These are phyloP conservation scores for Cystobasidium sp. DNA, from an alignment of 1,284 basidiomycete genomes.

Conservation along the genomic window DNA sequence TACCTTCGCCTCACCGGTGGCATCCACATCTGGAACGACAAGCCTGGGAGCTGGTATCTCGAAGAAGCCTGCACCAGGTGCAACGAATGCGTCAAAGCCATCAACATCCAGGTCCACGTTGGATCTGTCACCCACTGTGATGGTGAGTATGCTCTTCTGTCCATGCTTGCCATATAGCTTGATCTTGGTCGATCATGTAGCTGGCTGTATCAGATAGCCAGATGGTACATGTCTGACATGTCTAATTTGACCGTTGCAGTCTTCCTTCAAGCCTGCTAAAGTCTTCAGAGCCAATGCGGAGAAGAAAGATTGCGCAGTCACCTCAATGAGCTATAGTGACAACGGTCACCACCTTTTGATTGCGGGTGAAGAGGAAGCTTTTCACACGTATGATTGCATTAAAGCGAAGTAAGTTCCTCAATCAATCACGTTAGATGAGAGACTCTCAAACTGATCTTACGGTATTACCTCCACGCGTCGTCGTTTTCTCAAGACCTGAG, in stretches of 20 bases:
- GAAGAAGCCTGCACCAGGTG: not conserved
- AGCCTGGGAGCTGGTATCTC: conserved; percentile 12
- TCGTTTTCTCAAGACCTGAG: conserved; percentile 63
- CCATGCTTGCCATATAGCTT: not conserved
- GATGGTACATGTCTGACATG: no score
- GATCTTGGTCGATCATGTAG: not conserved
- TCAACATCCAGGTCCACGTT: conserved; percentile 5
- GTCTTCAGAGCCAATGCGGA: conserved; percentile 76
- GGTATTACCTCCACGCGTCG: not conserved
- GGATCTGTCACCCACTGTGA: conserved; percentile 33
- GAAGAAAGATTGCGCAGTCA: conserved; percentile 65
- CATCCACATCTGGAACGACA: conserved; percentile 30
- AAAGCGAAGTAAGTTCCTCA: conserved; percentile 79
- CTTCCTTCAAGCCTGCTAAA: conserved; percentile 76
- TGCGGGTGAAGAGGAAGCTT: conserved; percentile 89
- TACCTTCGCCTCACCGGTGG: conserved; percentile 27
- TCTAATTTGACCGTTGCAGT: conserved; percentile 7
- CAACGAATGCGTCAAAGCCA: not conserved
- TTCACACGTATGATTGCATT: conserved; percentile 84
- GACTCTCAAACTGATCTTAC: not conserved
- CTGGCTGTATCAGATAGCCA: no score
- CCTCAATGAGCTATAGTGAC: conserved; percentile 88
- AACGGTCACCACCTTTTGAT: conserved; percentile 83
- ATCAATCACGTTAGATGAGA: not conserved
- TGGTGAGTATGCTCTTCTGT: conserved; percentile 32